Base-by-base conservation (phyloP, 108 stramenopile genomes). In the Cafeteria roenbergensis region DNA sequence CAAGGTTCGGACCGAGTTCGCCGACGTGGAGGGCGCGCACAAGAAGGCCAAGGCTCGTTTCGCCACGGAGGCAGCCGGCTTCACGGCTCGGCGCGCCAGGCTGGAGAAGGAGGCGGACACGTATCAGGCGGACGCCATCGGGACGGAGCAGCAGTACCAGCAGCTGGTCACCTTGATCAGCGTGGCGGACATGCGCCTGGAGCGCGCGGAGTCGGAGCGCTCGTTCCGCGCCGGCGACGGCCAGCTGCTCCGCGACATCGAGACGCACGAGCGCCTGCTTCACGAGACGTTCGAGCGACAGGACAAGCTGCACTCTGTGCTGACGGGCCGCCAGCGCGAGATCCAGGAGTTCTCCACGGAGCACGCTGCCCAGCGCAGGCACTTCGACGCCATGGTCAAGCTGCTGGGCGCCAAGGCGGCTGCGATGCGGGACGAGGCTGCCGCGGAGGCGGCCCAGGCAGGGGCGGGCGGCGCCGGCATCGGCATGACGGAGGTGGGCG, bases 31-130 rank as follows among this genome's bases (percentile, higher is more conserved):
- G 58, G 57, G 80, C 50, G 57, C 52, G 32, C 82, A 81, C 60
- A 51, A 65, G 62, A 82, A 68, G 28, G 57, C 79, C 62, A 75
- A 80, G 74, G 54, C 35, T 0, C 38, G 54, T 3, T 87, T 84
- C 62, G 83, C 84, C 1, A 69, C 77, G 64, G 71, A 81, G 2
- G 70, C 73, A 4, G 80, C 71, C 33, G 78, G 72, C 26, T 62
- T 86, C 27, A 75, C 71, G 55, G 65, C 68, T 58, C 85, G 87
- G 50, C 71, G 72, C 52, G 66, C 58, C 62, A 60, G 66, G 60
- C 80, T 88, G 35, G 86, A 87, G 69, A 57, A 38, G 2, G 80
- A 82, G 60, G 80, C 70, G 61, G 78, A 69, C 28, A 64, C 63
- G 27, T 50, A 74, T 32, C 80, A 88, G 67, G 68, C 64, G 8